Conservation (phyloP, 805 yeast genomes). For the Wickerhamiella azyma region DNA sequence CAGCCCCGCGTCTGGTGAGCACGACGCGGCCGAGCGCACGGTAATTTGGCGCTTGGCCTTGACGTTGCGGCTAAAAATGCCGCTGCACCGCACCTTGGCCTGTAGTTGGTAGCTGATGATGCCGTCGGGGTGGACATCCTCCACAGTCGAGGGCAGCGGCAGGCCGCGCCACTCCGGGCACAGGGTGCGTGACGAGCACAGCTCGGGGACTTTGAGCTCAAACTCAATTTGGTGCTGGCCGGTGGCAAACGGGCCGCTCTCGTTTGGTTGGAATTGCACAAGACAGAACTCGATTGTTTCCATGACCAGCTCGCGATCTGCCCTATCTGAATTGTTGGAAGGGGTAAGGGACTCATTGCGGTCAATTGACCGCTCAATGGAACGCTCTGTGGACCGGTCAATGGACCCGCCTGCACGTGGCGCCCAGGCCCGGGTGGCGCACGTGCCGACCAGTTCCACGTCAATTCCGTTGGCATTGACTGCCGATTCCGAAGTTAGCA, state of each 20-base stretch:
- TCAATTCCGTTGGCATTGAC: background rate
- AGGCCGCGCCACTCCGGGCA: background rate
- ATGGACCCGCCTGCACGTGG: background rate
- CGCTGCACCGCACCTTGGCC: background rate
- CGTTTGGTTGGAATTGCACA: background rate
- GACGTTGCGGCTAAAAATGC: background rate
- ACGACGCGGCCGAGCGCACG: background rate
- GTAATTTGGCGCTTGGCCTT: background rate
- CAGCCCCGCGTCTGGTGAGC: background rate
- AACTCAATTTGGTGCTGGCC: constrained; percentile 1
- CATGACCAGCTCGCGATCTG: background rate
- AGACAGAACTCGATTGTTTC: background rate
- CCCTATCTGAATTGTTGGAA: background rate
- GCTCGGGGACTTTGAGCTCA: background rate
- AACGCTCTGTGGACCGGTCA: too few relatives aligned
- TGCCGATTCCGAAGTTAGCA: background rate
- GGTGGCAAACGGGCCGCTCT: background rate
- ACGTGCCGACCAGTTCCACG: background rate
- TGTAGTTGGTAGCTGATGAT: background rate
- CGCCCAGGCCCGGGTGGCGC: background rate
- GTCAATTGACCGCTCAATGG: too few relatives aligned
- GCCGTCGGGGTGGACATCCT: background rate
- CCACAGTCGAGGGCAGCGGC: background rate
- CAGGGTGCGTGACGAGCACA: background rate
- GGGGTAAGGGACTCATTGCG: too few relatives aligned